Percentiles rank a stretch among this genome's conserved stretches.
phyloP scores from a whole-genome alignment of 1,284 basidiomycete genomes.

The Cystobasidium pallidum region DNA sequence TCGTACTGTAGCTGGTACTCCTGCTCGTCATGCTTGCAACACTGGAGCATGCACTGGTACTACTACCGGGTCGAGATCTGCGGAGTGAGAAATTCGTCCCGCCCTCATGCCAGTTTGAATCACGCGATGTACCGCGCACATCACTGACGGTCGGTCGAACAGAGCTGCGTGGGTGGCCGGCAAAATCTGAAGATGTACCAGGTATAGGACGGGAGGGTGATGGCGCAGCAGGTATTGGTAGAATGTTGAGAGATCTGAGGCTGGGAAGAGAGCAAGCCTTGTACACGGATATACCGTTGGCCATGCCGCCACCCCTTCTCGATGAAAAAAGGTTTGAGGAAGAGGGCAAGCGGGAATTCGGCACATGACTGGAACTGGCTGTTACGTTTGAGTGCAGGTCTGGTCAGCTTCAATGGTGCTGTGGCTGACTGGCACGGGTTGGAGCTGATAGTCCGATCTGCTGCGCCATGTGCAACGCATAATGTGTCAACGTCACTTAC shows the following conservation, averaged over 20 bases:
- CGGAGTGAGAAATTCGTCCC: not conserved
- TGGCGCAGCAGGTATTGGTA: not conserved
- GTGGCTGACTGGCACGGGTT: too few relatives aligned
- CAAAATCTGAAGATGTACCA: not conserved
- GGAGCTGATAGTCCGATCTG: too few relatives aligned
- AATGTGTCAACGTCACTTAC: not conserved
- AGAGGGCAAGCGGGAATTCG: not conserved
- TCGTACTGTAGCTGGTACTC: not conserved
- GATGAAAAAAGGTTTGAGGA: too few relatives aligned
- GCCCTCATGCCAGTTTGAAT: not conserved
- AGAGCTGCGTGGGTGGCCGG: not conserved
- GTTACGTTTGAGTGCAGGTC: too few relatives aligned
- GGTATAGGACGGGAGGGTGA: not conserved
- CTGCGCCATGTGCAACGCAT: too few relatives aligned
- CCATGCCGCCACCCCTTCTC: not conserved
- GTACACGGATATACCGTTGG: not conserved
- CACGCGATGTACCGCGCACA: not conserved
- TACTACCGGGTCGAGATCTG: not conserved
- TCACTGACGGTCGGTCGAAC: conserved; percentile 7
- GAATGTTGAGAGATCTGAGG: conserved; percentile 1
- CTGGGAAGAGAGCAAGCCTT: conserved; percentile 3
- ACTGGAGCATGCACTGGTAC: conserved; percentile 12
- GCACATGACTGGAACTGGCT: not conserved
- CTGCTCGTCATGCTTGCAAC: conserved; percentile 9
- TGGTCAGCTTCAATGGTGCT: too few relatives aligned